Base-by-base conservation (phyloP, 352 stramenopile genomes). In the Peronospora destructor region DNA sequence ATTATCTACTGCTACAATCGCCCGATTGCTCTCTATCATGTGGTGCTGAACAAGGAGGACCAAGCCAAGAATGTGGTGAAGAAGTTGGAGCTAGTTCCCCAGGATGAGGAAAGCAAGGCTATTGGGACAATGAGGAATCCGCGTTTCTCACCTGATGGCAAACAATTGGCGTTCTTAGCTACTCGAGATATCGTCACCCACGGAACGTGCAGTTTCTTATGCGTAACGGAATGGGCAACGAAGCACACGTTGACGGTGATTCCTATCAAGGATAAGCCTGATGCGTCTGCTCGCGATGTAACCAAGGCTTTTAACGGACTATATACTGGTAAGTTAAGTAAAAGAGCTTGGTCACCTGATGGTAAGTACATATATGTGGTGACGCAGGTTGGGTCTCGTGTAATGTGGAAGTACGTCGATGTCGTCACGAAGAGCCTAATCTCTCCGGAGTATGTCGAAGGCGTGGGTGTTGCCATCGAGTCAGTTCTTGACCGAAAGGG, bases 1-100 rank as follows among this genome's bases (percentile, higher is more conserved):
- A 74, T 95, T 40, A 84, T 94, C 48, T 91, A 92, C 66, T 95
- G 83, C 63, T 91, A 84, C 64, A 91, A 93, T 53, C 73, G 84
- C 9, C 76, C 76, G 0, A 84, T 78, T 44, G 56, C 63, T 14
- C 49, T 94, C 2, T 91, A 90, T 45, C 63, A 76, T 26, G 52
- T 80, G 2, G 49, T 59, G 5, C 29, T 87, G 12, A 36, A 64
- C 19, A 33, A 50, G 1, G 45, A 73, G 4, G 50, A 69, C 23
- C 29, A 43, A 10, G 28, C 38, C 1, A 66, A 61, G 32, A 62
- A 57, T 35, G 55, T 61, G 23, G 72, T 71, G 10, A 55, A 59
- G n/a, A 74, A 76, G 49, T 32, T 87, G 25, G 51, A 68, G 3
- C 16, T 84, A 26, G 41, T 65, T 4, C 43, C 64, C 3, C 36